phyloP scores from a whole-genome alignment of 2,329 filamentous ascomycete genomes.

The Xylariaceae sp. region DNA sequence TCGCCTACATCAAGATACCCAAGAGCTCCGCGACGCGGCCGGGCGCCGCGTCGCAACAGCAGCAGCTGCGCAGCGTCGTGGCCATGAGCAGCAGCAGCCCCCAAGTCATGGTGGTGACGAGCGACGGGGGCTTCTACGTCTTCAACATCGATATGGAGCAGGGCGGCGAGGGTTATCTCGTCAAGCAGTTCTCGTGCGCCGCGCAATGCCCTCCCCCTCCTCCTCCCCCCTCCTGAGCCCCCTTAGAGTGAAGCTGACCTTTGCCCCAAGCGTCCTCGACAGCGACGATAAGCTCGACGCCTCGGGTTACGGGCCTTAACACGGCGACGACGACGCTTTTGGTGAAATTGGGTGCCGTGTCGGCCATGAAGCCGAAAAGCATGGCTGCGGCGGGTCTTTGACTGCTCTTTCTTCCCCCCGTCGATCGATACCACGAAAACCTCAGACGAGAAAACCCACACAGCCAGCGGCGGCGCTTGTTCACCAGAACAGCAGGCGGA shows the following conservation, averaged over 20 bases:
- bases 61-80: conserved; percentile 78
- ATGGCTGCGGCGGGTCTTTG: no score
- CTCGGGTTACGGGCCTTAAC: conserved; percentile 35
- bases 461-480: no score
- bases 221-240: conserved; percentile 1
- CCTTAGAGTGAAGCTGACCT: conserved; percentile 4
- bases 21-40: conserved; percentile 36
- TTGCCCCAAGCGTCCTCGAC: conserved; percentile 39
- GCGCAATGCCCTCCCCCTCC: neutral
- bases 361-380: no score
- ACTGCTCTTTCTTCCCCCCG: no score
- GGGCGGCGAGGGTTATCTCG: conserved; percentile 83
- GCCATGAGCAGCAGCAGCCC: conserved; percentile 93
- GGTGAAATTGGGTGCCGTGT: no score
- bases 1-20: conserved; percentile 92
- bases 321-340: neutral
- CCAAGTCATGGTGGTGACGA: conserved; percentile 97
- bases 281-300: conserved; percentile 46
- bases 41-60: conserved; percentile 15
- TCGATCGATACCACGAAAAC: no score
- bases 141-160: conserved; percentile 93
- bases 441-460: no score
- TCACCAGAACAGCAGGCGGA: no score
- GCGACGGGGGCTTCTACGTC: conserved; percentile 88
- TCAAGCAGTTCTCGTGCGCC: conserved; percentile 87